A percentile compares a stretch with the other conserved stretches of the same genome.
phyloP scores from a whole-genome alignment of 768 basidiomycete genomes.

The Leccinellum luteum region DNA sequence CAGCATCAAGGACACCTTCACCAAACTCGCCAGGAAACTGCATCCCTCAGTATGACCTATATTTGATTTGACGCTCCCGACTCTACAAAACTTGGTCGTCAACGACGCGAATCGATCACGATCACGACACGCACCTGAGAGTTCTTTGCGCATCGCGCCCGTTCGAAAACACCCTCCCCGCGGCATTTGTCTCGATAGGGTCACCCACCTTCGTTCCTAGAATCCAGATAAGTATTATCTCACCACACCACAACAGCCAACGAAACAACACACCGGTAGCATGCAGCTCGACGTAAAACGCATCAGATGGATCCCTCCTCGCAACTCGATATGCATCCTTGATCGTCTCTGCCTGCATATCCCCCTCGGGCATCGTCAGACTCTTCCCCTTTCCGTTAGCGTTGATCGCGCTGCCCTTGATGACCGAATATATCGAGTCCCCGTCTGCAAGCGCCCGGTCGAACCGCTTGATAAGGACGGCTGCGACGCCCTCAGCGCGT shows the following conservation, averaged over 20 bases:
- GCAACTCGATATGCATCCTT: constrained; percentile 31
- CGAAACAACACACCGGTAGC: constrained; percentile 36
- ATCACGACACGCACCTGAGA: constrained; percentile 12
- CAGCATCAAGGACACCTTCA: constrained; percentile 34
- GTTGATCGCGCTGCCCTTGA: constrained; percentile 34
- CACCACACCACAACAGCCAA: background rate
- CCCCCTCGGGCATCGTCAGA: constrained; percentile 35
- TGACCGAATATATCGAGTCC: constrained; percentile 30
- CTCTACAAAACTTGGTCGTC: constrained; percentile 8
- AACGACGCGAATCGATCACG: background rate
- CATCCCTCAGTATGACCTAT: constrained; percentile 30
- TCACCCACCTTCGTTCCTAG: constrained; percentile 44
- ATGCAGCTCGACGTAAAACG: constrained; percentile 49
- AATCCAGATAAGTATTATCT: background rate
- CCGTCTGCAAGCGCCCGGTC: constrained; percentile 31
- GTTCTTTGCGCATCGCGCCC: constrained; percentile 16
- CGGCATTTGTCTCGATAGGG: constrained; percentile 50
- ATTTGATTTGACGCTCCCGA: constrained; percentile 27
- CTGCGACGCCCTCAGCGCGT: constrained; percentile 28
- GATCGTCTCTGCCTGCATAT: constrained; percentile 35
- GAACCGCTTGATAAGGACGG: constrained; percentile 34
- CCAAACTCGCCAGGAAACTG: constrained; percentile 34
- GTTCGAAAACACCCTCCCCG: constrained; percentile 36
- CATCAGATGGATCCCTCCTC: constrained; percentile 34
- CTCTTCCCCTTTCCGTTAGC: constrained; percentile 33